Percentiles rank a stretch among this genome's conserved stretches.
These are phyloP conservation scores for Trichoderma sp. DNA, from an alignment of 2,329 filamentous ascomycete species.

Conservation along the genomic window DNA sequence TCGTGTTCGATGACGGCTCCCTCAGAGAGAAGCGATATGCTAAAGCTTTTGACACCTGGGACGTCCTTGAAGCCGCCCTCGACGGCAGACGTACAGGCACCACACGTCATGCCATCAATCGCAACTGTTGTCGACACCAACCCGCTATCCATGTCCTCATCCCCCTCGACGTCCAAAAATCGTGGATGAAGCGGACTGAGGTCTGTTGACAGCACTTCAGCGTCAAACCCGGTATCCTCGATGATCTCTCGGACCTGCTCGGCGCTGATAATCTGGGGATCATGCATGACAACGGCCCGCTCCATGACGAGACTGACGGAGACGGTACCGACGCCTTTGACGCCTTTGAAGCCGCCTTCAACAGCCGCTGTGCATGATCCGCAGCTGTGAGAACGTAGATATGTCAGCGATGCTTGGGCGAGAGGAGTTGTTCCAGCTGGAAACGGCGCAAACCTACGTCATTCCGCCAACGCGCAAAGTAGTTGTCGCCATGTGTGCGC, in stretches of 20 bases:
- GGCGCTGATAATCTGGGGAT: conserved; percentile 68
- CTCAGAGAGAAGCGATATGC: conserved; percentile 79
- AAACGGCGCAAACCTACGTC: conserved; percentile 53
- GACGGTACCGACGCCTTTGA: conserved; percentile 78
- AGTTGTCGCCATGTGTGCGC: conserved; percentile 77
- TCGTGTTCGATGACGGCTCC: conserved; percentile 84
- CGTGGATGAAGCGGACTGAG: conserved; percentile 48
- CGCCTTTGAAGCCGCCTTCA: conserved; percentile 80
- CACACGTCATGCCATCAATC: conserved; percentile 87
- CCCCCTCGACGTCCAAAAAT: conserved; percentile 34
- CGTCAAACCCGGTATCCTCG: conserved; percentile 89
- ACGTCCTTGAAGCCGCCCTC: conserved; percentile 77
- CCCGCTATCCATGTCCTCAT: conserved; percentile 37
- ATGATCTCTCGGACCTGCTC: conserved; percentile 80
- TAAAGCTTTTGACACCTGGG: conserved; percentile 70
- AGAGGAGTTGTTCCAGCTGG: neutral
- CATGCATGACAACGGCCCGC: conserved; percentile 89
- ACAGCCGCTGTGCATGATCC: conserved; percentile 95
- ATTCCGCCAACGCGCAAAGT: conserved; percentile 88
- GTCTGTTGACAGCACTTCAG: conserved; percentile 80
- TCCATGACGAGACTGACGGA: conserved; percentile 95
- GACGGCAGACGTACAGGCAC: conserved; percentile 81
- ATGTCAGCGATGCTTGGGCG: conserved; percentile 29
- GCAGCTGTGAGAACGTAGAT: conserved; percentile 59
- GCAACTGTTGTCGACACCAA: conserved; percentile 70